Evolutionary conservation across 371 early-diverging fungal genomes (phyloP), one percentile per base, ranked within the genome.

Genomic region (Fennellomyces sp.): DNA sequence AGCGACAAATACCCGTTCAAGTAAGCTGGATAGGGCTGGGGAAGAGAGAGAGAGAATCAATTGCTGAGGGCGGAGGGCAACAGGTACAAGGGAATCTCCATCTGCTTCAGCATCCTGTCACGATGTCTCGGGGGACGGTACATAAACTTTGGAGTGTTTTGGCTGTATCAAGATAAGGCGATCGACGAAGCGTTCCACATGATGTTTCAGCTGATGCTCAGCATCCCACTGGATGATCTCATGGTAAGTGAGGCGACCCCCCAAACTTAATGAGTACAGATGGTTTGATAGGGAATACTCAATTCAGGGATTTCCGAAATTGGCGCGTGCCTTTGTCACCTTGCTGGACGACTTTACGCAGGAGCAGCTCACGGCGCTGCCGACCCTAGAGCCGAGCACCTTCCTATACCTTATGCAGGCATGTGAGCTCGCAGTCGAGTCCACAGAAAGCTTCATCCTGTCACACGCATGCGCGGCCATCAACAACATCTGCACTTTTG

Each of bases 61-160:
- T 39, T 39, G 2, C n/a, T n/a, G n/a, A n/a, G n/a, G 35, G 35
- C 6, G 35, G 35, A 13, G 35, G 35, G 10, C 26, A 25, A 8
- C 49, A 87, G 82, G 60, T 93, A 93, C 76, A 94, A 94, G 66
- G 93, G 92, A 27, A 88, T 91, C 19, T 72, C 84, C 36, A 72
- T 89, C 31, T 90, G 91, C 71, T 92, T 94, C 60, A 79, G 77
- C 42, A 93, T 92, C 30, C 65, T 94, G 58, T 78, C 82, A 13
- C 83, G 84, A 7, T 83, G 91, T 25, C 69, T 95, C 2, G 78
- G 84, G 10, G 96, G 96, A 35, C 83, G 88, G 52, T 96, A 95
- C 65, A 90, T 93, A 57, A 92, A 92, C 51, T 93, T 96, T 78
- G 95, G 95, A 2, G 92, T 96, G n/a, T 93, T 95, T 73, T 88